Conservation (phyloP, 148 eudicot genomes). For the Cornus kousa region DNA sequence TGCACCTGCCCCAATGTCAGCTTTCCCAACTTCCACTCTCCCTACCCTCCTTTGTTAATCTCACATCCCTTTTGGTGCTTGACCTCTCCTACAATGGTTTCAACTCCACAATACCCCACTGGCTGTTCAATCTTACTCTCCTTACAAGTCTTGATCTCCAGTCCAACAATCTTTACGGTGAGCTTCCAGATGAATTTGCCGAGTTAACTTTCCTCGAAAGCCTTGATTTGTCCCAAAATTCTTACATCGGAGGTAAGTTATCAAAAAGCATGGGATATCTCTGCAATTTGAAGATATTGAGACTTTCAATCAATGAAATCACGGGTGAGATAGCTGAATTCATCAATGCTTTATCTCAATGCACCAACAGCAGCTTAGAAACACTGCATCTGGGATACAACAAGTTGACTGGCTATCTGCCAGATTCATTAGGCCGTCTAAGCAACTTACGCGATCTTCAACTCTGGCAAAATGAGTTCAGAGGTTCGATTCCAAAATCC, state of each 20-base stretch:
- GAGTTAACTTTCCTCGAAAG: neutral
- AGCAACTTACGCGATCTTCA: slow-evolving; percentile 3
- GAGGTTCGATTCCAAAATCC: slow-evolving; percentile 17
- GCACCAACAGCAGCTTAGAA: slow-evolving; percentile 16
- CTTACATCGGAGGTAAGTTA: neutral
- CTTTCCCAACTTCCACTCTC: slow-evolving; percentile 13
- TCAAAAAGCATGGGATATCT: slow-evolving; percentile 13
- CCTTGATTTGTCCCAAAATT: slow-evolving; percentile 9
- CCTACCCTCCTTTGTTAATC: slow-evolving; percentile 12
- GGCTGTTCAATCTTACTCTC: slow-evolving; percentile 22
- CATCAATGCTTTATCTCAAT: slow-evolving; percentile 6
- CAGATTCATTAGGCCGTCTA: slow-evolving; percentile 11
- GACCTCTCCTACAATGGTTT: slow-evolving; percentile 25
- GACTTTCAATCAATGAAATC: neutral
- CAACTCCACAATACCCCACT: slow-evolving; percentile 21
- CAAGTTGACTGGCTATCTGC: slow-evolving; percentile 12
- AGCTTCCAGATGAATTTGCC: slow-evolving; percentile 8
- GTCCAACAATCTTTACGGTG: slow-evolving; percentile 8
- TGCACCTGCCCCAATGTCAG: slow-evolving; percentile 16
- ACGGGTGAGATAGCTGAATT: slow-evolving; percentile 10
- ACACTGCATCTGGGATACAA: slow-evolving; percentile 14
- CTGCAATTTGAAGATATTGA: slow-evolving; percentile 11
- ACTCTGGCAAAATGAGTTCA: slow-evolving; percentile 14
- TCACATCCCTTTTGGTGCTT: slow-evolving; percentile 19
- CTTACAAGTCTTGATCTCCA: slow-evolving; percentile 14